These are phyloP conservation scores for Lentinula boryana DNA, from an alignment of 768 basidiomycete species.

Conservation along the genomic window DNA sequence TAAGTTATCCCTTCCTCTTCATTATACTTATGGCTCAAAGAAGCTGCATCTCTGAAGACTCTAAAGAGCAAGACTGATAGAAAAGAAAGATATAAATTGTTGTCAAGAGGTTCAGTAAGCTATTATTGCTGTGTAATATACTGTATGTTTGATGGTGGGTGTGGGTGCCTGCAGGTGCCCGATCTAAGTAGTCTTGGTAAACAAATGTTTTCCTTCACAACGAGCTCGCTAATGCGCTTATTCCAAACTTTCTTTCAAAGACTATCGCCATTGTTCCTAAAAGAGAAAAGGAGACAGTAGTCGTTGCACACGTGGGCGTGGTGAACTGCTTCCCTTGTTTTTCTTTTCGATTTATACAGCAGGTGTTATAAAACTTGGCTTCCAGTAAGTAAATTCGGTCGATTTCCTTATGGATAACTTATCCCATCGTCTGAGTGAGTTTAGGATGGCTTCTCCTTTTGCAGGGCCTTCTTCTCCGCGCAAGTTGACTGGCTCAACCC, in stretches of 20 bases:
- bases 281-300: not conserved
- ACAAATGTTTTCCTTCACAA: too few relatives aligned
- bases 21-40: too few relatives aligned
- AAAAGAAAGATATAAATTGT: too few relatives aligned
- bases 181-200: too few relatives aligned
- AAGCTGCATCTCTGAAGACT: too few relatives aligned
- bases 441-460: constrained; percentile 13
- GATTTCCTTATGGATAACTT: constrained; percentile 5
- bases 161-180: too few relatives aligned
- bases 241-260: not conserved
- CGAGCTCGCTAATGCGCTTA: too few relatives aligned
- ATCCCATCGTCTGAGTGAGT: not conserved
- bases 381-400: not conserved
- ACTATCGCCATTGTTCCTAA: not conserved
- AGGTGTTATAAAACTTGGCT: constrained; percentile 10
- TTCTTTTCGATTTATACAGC: not conserved
- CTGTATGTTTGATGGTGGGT: too few relatives aligned
- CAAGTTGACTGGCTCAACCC: constrained; percentile 37
- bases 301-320: not conserved
- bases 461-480: constrained; percentile 19
- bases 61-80: too few relatives aligned
- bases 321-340: not conserved
- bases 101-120: too few relatives aligned
- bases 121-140: too few relatives aligned
- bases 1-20: too few relatives aligned